A percentile compares a stretch with the other conserved stretches of the same genome.
Conservation (phyloP, 306 rosid genomes). For the Gastrolobium villosum region DNA sequence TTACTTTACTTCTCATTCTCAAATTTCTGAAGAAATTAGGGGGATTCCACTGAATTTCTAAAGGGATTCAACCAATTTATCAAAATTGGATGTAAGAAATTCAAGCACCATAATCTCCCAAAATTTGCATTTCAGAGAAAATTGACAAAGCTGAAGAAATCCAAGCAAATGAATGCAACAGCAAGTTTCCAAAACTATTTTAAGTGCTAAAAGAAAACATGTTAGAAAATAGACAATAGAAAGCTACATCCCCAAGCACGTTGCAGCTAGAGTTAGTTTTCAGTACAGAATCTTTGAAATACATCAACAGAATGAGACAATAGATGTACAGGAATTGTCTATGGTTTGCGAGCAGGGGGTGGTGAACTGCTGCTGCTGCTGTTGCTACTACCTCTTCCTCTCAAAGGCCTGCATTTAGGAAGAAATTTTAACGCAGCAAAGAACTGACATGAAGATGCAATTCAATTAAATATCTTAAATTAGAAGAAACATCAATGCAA, state of each 20-base stretch:
- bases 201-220: constrained; percentile 31
- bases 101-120: constrained; percentile 13
- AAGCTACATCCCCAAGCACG: constrained; percentile 36
- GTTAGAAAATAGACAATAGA: constrained; percentile 10
- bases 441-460: constrained; percentile 14
- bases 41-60: constrained; percentile 1
- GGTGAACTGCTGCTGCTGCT: constrained; percentile 97
- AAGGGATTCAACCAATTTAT: neutral
- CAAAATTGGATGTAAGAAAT: neutral
- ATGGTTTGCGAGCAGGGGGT: constrained; percentile 75
- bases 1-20: constrained; percentile 1
- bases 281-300: constrained; percentile 31
- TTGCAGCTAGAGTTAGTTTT: constrained; percentile 31
- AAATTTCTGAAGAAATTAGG: neutral
- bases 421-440: neutral
- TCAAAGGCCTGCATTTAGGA: constrained; percentile 69
- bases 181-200: constrained; percentile 25
- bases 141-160: constrained; percentile 17
- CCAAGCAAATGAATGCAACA: constrained; percentile 16
- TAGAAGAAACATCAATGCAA: neutral
- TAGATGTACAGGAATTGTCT: constrained; percentile 45
- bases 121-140: constrained; percentile 27
- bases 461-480: constrained; percentile 4
- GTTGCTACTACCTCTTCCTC: constrained; percentile 87
- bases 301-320: constrained; percentile 41